Base-by-base conservation (phyloP, 495 filamentous ascomycete species). In the Jackrogersella minutella region DNA sequence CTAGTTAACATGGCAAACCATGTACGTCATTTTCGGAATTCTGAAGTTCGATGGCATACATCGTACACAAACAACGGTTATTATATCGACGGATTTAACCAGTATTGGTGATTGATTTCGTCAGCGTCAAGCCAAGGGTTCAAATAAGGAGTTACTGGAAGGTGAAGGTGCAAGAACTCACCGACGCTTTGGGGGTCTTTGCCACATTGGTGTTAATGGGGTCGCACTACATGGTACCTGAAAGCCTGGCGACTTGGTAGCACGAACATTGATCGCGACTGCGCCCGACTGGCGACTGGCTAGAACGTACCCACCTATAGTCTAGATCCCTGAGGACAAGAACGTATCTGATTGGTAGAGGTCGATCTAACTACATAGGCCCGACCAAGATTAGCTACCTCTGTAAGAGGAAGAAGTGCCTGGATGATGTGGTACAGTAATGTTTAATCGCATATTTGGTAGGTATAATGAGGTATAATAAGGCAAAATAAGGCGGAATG, bases 291-390 rank as follows among this genome's bases (percentile, higher is more conserved):
- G 24, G 41, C 49, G 43, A 54, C 55, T 24, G 50, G 26, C 34
- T 40, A 41, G 58, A 51, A 41, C 31, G 37, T 39, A n/a, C 14
- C 55, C 30, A 39, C 31, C 49, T 21, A 22, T 16, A 7, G 5
- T 14, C 3, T 30, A 39, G 36, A 44, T 31, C 30, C 53, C 43
- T 33, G 16, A 44, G 33, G 37, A 17, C 34, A 49, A 37, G 22
- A 16, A 24, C 19, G 7, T 22, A 17, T 56, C 33, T 64, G 36
- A 69, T 69, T 69, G 66, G 66, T 26, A 6, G 22, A 33, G n/a
- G 24, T n/a, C 6, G 60, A 69, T 69, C 66, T 64, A 40, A 14
- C 17, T 51, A 43, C 41, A 31, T 24, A 64, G 16, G 14, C 22
- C 49, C 31, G 14, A 51, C 41, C 56, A 56, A 64, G 66, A 60